These are phyloP conservation scores for Neonectria hederae DNA, from an alignment of 2,329 filamentous ascomycete species.

Conservation along the genomic window DNA sequence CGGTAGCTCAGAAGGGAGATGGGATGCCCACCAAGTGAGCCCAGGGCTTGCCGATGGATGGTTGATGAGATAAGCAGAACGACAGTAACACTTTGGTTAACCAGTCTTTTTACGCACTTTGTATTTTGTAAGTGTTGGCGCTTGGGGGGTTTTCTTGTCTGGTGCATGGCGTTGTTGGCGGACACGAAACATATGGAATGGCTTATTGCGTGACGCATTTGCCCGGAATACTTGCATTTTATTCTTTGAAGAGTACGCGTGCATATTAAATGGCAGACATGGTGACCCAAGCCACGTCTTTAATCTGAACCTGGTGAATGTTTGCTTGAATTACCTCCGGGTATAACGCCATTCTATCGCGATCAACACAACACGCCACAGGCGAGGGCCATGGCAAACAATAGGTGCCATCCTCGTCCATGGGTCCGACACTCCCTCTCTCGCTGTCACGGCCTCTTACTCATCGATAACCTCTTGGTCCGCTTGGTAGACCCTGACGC, in stretches of 20 bases:
- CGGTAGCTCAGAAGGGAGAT: conserved; percentile 49
- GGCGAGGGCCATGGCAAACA: conserved; percentile 3
- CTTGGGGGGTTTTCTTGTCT: conserved; percentile 5
- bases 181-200: background rate
- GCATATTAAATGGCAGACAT: background rate
- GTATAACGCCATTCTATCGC: conserved; percentile 40
- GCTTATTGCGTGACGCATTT: background rate
- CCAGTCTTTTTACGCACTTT: background rate
- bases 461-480: conserved; percentile 54
- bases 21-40: conserved; percentile 47
- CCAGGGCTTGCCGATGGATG: background rate
- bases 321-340: conserved; percentile 18
- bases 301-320: background rate
- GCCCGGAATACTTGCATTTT: conserved; percentile 4
- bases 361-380: conserved; percentile 25
- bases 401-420: conserved; percentile 7
- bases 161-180: conserved; percentile 32
- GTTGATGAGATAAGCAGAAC: too few relatives aligned
- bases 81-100: background rate
- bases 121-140: conserved; percentile 29
- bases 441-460: background rate
- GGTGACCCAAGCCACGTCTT: background rate
- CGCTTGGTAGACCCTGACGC: conserved; percentile 56
- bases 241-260: background rate
- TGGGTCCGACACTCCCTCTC: background rate